These are phyloP conservation scores for Ceratopteris richardii DNA, from an alignment of 75 land plant species.

Conservation along the genomic window DNA sequence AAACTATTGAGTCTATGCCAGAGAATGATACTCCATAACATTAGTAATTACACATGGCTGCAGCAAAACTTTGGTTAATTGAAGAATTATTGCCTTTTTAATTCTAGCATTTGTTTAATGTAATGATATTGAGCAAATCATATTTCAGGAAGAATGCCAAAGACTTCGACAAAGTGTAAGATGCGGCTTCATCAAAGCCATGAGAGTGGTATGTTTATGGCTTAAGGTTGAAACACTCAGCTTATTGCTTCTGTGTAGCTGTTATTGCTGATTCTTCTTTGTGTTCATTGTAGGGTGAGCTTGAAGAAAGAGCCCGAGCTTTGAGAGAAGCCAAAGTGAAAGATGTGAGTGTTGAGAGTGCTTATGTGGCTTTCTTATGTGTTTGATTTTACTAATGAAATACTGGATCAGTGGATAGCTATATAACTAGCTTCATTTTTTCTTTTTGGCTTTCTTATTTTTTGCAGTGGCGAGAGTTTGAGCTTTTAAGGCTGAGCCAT, in stretches of 20 bases:
- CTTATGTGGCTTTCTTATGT: background rate
- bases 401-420: too few relatives aligned
- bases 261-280: background rate
- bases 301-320: slow-evolving; percentile 73
- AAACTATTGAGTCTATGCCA: too few relatives aligned
- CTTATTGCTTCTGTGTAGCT: background rate
- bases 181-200: slow-evolving; percentile 68
- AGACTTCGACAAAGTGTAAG: slow-evolving; percentile 87
- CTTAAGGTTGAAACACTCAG: background rate
- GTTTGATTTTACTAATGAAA: background rate
- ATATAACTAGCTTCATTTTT: too few relatives aligned
- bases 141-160: slow-evolving; percentile 98
- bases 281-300: slow-evolving; percentile 53
- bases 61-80: too few relatives aligned
- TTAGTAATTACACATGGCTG: too few relatives aligned
- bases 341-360: slow-evolving; percentile 53
- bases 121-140: too few relatives aligned
- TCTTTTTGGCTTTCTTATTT: background rate
- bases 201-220: slow-evolving; percentile 77
- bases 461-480: slow-evolving; percentile 83
- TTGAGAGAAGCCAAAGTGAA: slow-evolving; percentile 80
- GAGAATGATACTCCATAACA: too few relatives aligned
- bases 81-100: too few relatives aligned
- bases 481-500: slow-evolving; percentile 67
- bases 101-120: too few relatives aligned